These are phyloP conservation scores for Mucor lusitanicus DNA, from an alignment of 371 early-diverging fungal species.

Conservation along the genomic window DNA sequence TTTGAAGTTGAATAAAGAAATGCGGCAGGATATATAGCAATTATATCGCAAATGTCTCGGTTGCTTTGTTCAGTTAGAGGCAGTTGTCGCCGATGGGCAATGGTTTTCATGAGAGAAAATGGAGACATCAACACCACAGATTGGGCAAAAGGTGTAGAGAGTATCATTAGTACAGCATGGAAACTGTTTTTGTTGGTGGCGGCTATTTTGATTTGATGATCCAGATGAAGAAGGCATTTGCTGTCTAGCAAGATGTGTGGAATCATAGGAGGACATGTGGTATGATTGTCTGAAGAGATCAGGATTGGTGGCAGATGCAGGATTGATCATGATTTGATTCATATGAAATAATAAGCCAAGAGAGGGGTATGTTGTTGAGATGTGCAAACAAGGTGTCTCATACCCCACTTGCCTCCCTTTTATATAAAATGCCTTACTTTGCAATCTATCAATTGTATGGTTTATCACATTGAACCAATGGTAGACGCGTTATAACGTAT, in stretches of 20 bases:
- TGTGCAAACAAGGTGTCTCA: neutral
- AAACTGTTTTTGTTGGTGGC: neutral
- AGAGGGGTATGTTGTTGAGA: neutral
- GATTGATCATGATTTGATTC: neutral
- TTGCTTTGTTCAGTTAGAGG: neutral
- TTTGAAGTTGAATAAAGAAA: neutral
- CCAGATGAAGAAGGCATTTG: neutral
- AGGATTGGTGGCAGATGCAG: neutral
- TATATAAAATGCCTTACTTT: neutral
- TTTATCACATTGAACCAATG: neutral
- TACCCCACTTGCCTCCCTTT: neutral
- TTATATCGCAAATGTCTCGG: neutral
- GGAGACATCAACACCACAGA: neutral
- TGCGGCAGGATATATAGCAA: neutral
- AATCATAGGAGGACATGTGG: neutral
- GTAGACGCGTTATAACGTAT: neutral
- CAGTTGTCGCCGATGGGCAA: neutral
- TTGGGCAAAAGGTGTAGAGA: neutral
- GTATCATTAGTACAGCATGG: neutral
- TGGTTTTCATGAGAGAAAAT: neutral
- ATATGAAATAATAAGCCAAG: neutral
- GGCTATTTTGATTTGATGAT: neutral
- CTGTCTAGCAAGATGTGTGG: neutral
- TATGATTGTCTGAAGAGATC: neutral
- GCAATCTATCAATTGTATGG: neutral